phyloP scores from a whole-genome alignment of 257 asterid species.

The Misopates orontium region DNA sequence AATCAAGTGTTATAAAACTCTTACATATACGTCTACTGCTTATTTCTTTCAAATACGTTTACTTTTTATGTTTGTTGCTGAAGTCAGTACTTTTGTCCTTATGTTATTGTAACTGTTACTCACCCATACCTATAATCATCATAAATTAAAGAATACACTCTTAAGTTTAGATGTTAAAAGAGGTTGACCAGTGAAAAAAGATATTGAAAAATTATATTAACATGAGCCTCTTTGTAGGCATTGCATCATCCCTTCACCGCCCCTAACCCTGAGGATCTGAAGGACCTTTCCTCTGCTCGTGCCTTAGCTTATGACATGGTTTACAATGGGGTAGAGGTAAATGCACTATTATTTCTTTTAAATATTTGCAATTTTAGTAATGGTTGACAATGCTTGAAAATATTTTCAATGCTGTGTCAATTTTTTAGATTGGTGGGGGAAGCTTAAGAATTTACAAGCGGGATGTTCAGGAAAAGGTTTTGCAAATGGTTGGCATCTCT shows the following conservation, averaged over 20 bases:
- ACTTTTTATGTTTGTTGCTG: too few relatives aligned
- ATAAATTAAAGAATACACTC: background rate
- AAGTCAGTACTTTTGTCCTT: too few relatives aligned
- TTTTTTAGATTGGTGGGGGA: conserved; percentile 91
- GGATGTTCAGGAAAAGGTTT: conserved; percentile 88
- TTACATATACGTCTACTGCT: too few relatives aligned
- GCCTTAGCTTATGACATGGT: conserved; percentile 99
- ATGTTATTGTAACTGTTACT: background rate
- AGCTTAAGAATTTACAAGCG: conserved; percentile 96
- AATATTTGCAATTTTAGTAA: conserved; percentile 2
- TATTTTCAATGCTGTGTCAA: conserved; percentile 7
- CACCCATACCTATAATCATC: background rate
- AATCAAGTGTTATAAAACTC: background rate
- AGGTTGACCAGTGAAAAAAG: too few relatives aligned
- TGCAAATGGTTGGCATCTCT: conserved; percentile 83
- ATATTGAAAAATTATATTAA: conserved; percentile 9
- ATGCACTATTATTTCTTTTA: conserved; percentile 13
- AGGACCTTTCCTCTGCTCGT: conserved; percentile 83
- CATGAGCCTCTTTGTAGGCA: conserved; percentile 51
- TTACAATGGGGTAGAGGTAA: conserved; percentile 97
- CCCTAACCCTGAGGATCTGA: conserved; percentile 91
- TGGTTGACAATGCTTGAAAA: background rate
- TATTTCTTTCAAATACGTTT: too few relatives aligned
- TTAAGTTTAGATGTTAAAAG: conserved; percentile 18
- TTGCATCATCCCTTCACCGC: conserved; percentile 99